A percentile compares a stretch with the other conserved stretches of the same genome.
Evolutionary conservation across 2,329 filamentous ascomycete genomes (phyloP).

Genomic region (Xylaria sp.): DNA sequence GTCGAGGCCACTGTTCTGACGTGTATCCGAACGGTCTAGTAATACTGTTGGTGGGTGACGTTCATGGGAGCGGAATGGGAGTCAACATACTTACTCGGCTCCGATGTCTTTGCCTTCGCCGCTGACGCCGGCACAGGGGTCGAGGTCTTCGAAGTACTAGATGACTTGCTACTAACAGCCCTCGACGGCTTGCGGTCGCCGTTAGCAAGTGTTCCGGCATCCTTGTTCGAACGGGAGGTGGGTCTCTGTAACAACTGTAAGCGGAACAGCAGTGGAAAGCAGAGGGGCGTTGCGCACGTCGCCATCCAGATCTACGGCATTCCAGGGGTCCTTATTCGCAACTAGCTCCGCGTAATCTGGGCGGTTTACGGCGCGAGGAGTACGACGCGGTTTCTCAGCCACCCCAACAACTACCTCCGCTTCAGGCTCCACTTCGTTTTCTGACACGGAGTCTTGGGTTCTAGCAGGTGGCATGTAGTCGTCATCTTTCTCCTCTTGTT

Average conservation of each 20-base stretch:
- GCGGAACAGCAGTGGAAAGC: background rate
- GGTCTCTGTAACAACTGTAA: constrained; percentile 16
- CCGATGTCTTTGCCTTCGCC: constrained; percentile 19
- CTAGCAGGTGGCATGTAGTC: constrained; percentile 22
- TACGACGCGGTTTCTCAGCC: constrained; percentile 26
- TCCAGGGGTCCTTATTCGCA: constrained; percentile 32
- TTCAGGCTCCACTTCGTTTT: constrained; percentile 13
- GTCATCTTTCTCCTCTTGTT: constrained; percentile 25
- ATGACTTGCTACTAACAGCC: constrained; percentile 12
- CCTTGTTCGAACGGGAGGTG: constrained; percentile 19
- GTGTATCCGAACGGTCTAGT: constrained; percentile 37
- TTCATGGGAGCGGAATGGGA: background rate
- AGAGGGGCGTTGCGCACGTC: constrained; percentile 22
- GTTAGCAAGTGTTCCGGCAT: constrained; percentile 12
- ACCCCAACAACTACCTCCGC: constrained; percentile 19
- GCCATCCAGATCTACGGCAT: constrained; percentile 23
- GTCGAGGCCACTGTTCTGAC: constrained; percentile 37
- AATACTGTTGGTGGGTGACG: constrained; percentile 9
- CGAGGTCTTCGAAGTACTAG: constrained; percentile 17
- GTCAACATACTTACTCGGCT: constrained; percentile 31
- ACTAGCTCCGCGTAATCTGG: constrained; percentile 36
- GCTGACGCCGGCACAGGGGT: constrained; percentile 14
- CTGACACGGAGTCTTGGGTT: constrained; percentile 7
- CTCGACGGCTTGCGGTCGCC: constrained; percentile 17
- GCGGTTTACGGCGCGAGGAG: constrained; percentile 28